Evolutionary conservation across 23 red algal species (phyloP), one percentile per base, ranked within the genome.

Genomic region (Gracilaria vermiculophylla): DNA sequence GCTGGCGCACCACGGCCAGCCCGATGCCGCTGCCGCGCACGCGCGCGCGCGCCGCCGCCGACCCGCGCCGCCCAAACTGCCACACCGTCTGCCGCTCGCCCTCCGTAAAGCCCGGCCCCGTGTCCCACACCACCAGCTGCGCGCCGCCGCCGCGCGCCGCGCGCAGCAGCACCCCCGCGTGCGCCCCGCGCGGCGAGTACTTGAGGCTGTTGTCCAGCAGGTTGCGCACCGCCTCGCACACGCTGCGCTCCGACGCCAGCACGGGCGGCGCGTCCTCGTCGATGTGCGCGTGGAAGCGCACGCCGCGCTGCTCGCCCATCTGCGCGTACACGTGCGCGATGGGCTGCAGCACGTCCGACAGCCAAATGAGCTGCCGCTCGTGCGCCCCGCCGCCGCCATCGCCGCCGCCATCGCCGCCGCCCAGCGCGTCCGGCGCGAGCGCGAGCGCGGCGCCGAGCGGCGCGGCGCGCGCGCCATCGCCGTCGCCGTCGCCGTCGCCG

Each of bases 141-240:
- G 67, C 76, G 20, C 9, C 33, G 16, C 33, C 80, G n/a, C 72
- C 5, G 44, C 84, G 71, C 53, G 31, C 9, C 66, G 37, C 58
- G 51, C 45, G n/a, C 34, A 49, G 47, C 23, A 37, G 10, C 17
- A 93, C 23, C 28, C 81, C 80, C 1, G 89, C 80, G 37, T 78
- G 34, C 14, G 61, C 64, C 24, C 89, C 95, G 19, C 34, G 39
- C 14, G 89, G 81, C 3, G 95, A 88, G 32, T 93, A 97, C 69
- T 97, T 89, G 47, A 94, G 35, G 2, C 83, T 67, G 54, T 97
- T 97, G n/a, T 97, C 95, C 27, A 93, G 62, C 27, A 93, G 55
- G 41, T 87, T 93, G 20, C 53, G 52, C 32, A 87, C 71, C 16
- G 82, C 81, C 71, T 97, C 95, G 60, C 82, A 72, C 16, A 97